These are phyloP conservation scores for Populus simonii DNA, from an alignment of 345 rosid genomes.

Conservation along the genomic window DNA sequence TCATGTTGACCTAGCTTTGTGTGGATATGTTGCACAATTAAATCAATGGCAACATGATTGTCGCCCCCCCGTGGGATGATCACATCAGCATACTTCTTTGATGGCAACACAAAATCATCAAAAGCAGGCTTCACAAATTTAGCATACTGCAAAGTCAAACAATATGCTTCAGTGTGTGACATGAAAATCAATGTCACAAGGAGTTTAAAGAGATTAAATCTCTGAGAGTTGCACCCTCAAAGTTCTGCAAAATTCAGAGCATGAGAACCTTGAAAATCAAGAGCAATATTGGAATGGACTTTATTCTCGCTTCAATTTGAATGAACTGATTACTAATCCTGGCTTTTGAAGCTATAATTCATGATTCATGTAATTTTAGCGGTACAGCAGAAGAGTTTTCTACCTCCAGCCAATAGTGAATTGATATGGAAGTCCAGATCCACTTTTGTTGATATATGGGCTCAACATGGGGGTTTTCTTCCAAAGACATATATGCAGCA, in stretches of 20 bases:
- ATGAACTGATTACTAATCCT: not conserved
- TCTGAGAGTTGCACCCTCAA: not conserved
- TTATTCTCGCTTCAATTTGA: not conserved
- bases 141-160: slow-evolving; percentile 65
- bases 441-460: not conserved
- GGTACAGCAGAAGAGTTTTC: not conserved
- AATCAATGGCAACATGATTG: slow-evolving; percentile 92
- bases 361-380: not conserved
- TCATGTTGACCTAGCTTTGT: slow-evolving; percentile 96
- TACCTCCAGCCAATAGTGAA: not conserved
- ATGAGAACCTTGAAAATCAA: not conserved
- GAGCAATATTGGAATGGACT: slow-evolving; percentile 1
- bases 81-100: slow-evolving; percentile 93
- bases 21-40: slow-evolving; percentile 90
- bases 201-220: not conserved
- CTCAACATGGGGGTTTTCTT: not conserved
- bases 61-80: slow-evolving; percentile 96
- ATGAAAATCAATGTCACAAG: not conserved
- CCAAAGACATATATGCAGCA: not conserved
- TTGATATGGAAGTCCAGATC: not conserved
- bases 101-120: slow-evolving; percentile 93
- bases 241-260: not conserved
- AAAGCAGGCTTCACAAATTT: slow-evolving; percentile 99
- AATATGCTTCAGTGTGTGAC: slow-evolving; percentile 6
- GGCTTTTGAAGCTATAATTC: not conserved